Conservation (phyloP, 164 flowering plant genomes). For the Cinnamomum chago region DNA sequence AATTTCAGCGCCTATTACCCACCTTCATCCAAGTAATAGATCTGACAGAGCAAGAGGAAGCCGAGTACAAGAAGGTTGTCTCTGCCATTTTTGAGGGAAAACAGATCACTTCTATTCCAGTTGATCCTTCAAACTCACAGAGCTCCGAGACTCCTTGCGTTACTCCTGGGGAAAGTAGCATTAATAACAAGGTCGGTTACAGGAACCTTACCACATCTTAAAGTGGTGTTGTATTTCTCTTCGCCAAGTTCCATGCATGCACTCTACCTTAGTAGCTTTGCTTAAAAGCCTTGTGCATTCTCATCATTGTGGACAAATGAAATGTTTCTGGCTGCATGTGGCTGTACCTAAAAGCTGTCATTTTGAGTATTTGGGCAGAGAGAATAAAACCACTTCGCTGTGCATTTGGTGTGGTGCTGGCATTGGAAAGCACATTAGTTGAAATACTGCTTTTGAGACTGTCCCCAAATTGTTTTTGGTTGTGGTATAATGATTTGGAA, state of each 20-base stretch:
- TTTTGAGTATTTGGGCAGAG: neutral
- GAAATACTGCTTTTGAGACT: neutral
- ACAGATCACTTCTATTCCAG: constrained; percentile 34
- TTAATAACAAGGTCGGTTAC: constrained; percentile 74
- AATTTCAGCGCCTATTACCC: constrained; percentile 71
- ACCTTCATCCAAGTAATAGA: constrained; percentile 91
- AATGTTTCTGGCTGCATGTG: neutral
- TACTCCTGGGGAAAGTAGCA: constrained; percentile 45
- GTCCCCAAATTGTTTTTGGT: neutral
- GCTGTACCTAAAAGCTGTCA: neutral
- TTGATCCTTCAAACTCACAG: constrained; percentile 20
- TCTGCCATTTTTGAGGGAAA: constrained; percentile 81
- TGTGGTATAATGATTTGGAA: neutral
- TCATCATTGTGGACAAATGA: neutral
- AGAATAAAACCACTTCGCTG: neutral
- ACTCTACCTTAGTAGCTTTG: neutral
- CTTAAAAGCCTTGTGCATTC: neutral
- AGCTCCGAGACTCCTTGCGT: constrained; percentile 22
- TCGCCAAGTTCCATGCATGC: neutral
- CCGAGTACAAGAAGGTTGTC: constrained; percentile 67
- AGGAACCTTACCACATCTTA: neutral
- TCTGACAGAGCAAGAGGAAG: constrained; percentile 76
- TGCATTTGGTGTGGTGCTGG: neutral
- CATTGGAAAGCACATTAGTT: neutral
- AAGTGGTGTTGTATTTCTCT: neutral